phyloP scores from a whole-genome alignment of 306 rosid species.

The Hippophae gyantsensis region DNA sequence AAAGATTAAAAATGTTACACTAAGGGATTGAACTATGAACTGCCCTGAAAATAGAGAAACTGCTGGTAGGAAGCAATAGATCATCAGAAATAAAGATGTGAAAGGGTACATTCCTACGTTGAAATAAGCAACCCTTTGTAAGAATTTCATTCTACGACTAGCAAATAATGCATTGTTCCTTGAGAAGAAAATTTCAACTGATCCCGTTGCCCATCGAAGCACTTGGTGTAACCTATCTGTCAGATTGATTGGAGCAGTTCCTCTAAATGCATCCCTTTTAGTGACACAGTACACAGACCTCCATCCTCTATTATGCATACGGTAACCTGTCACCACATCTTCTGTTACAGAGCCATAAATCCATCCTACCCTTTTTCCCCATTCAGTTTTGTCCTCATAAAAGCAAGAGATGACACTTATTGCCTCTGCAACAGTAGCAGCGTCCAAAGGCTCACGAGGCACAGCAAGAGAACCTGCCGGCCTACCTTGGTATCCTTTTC shows the following conservation, averaged over 20 bases:
- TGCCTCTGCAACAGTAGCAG: slow-evolving; percentile 81
- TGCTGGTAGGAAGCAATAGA: slow-evolving; percentile 76
- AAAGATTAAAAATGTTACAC: slow-evolving; percentile 52
- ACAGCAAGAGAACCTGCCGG: slow-evolving; percentile 78
- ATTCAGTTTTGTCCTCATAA: slow-evolving; percentile 79
- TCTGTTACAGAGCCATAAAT: slow-evolving; percentile 88
- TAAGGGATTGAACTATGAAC: slow-evolving; percentile 63
- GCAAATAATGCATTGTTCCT: slow-evolving; percentile 71
- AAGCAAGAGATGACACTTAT: slow-evolving; percentile 74
- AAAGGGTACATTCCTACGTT: slow-evolving; percentile 88
- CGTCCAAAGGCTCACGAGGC: slow-evolving; percentile 81
- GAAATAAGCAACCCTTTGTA: slow-evolving; percentile 80
- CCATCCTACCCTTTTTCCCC: slow-evolving; percentile 91
- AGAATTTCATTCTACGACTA: slow-evolving; percentile 59
- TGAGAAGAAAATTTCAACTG: slow-evolving; percentile 80
- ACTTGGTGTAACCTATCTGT: slow-evolving; percentile 84
- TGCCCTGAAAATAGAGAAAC: slow-evolving; percentile 70
- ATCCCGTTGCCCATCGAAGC: slow-evolving; percentile 84
- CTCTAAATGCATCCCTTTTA: slow-evolving; percentile 72
- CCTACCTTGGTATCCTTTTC: slow-evolving; percentile 51
- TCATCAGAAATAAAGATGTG: slow-evolving; percentile 68
- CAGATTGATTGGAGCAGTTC: slow-evolving; percentile 74
- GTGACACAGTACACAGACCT: slow-evolving; percentile 77
- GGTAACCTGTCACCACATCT: slow-evolving; percentile 80
- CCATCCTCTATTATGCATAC: slow-evolving; percentile 95